These are phyloP conservation scores for Lepidopterella palustris DNA, from an alignment of 495 filamentous ascomycete species.

Conservation along the genomic window DNA sequence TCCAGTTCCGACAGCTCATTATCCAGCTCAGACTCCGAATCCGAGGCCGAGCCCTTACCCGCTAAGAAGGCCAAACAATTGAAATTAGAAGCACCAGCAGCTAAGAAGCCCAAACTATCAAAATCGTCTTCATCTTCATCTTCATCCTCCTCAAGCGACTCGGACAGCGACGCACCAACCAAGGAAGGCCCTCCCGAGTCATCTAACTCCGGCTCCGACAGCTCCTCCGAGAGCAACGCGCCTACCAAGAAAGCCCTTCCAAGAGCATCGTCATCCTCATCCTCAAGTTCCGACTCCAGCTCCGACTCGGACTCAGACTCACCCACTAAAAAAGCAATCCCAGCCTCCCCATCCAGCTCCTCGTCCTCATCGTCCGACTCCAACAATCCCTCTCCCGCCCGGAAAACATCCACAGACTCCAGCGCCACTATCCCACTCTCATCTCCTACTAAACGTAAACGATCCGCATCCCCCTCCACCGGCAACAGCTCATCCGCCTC, in stretches of 20 bases:
- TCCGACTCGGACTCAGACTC: constrained; percentile 8
- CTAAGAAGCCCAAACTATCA: not conserved
- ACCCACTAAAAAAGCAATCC: no score
- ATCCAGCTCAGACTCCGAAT: constrained; percentile 14
- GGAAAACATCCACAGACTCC: constrained; percentile 30
- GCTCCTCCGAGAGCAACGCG: constrained; percentile 12
- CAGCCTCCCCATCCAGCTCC: constrained; percentile 5
- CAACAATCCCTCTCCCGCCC: constrained; percentile 14
- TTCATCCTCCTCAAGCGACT: constrained; percentile 10
- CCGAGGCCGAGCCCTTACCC: constrained; percentile 4
- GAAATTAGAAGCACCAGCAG: not conserved
- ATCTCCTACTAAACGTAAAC: constrained; percentile 27
- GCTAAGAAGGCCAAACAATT: constrained; percentile 10
- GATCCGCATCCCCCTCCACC: constrained; percentile 35
- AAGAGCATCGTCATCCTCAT: not conserved
- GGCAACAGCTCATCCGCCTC: constrained; percentile 13
- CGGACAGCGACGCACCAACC: not conserved
- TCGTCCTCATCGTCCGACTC: constrained; percentile 21
- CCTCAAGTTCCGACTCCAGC: not conserved
- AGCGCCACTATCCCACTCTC: constrained; percentile 27
- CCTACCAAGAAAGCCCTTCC: constrained; percentile 4
- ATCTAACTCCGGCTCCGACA: no score
- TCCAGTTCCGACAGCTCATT: constrained; percentile 10
- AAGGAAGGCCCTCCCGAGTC: not conserved
- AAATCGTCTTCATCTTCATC: constrained; percentile 8